These are phyloP conservation scores for Orychophragmus violaceus DNA, from an alignment of 345 rosid species.

Conservation along the genomic window DNA sequence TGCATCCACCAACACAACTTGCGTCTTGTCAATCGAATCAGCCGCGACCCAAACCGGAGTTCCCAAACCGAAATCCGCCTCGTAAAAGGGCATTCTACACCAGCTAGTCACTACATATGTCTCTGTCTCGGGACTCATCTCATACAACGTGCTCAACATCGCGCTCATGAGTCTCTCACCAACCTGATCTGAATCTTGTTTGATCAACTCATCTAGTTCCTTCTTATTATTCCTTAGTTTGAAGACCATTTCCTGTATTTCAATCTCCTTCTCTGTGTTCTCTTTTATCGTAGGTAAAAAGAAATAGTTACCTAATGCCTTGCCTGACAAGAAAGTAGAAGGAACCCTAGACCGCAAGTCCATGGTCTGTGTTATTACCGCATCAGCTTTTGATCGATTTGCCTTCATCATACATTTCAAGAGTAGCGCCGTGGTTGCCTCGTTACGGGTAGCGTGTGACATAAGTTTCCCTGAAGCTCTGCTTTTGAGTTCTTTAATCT, in stretches of 20 bases:
- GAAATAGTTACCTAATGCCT: slow-evolving; percentile 23
- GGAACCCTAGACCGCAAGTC: background rate
- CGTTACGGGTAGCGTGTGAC: slow-evolving; percentile 21
- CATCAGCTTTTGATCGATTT: background rate
- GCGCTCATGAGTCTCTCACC: slow-evolving; percentile 3
- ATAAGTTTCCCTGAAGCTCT: slow-evolving; percentile 1
- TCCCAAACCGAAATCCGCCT: background rate
- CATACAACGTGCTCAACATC: background rate
- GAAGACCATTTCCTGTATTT: background rate
- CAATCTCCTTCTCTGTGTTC: background rate
- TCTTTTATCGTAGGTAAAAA: background rate
- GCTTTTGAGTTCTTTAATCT: slow-evolving; percentile 21
- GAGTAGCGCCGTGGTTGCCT: slow-evolving; percentile 21
- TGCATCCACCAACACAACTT: background rate
- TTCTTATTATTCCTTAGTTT: background rate
- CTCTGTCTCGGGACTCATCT: background rate
- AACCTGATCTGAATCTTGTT: background rate
- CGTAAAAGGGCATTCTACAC: background rate
- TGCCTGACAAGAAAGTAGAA: background rate
- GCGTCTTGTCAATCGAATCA: background rate
- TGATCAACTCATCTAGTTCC: slow-evolving; percentile 4
- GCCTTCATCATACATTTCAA: slow-evolving; percentile 8
- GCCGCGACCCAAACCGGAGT: background rate
- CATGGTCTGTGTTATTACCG: background rate
- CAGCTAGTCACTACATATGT: background rate